A percentile compares a stretch with the other conserved stretches of the same genome.
These are phyloP conservation scores for Moricandia arvensis DNA, from an alignment of 345 rosid genomes.

Conservation along the genomic window DNA sequence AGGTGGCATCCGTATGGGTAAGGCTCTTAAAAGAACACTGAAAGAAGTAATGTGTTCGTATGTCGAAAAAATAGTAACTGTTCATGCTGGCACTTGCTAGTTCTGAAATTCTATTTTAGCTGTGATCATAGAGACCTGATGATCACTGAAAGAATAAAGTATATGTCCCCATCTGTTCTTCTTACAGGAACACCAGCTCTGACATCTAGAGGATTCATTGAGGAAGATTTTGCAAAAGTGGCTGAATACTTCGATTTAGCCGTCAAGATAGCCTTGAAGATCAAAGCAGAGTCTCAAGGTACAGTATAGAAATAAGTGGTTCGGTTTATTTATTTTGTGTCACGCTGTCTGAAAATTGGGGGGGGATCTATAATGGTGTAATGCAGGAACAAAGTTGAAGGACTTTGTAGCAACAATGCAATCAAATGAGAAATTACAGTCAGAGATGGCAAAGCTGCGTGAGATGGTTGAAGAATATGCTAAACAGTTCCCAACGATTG, in stretches of 20 bases:
- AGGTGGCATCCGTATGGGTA: conserved; percentile 98
- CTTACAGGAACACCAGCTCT: conserved; percentile 73
- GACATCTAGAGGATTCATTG: neutral
- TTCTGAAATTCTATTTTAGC: no score
- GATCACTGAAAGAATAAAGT: neutral
- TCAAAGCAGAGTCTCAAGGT: conserved; percentile 73
- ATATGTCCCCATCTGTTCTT: neutral
- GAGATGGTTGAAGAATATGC: conserved; percentile 75
- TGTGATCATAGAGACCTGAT: neutral
- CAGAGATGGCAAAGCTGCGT: conserved; percentile 68
- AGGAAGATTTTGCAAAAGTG: neutral
- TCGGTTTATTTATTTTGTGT: neutral
- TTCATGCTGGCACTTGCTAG: no score
- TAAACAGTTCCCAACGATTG: conserved; percentile 83
- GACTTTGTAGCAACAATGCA: conserved; percentile 77
- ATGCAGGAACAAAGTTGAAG: conserved; percentile 77
- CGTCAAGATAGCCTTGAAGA: conserved; percentile 61
- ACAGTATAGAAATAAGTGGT: conserved; percentile 28
- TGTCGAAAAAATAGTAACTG: no score
- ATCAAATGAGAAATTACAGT: conserved; percentile 53
- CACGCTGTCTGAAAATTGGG: neutral
- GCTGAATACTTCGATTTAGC: neutral
- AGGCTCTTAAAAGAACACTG: no score
- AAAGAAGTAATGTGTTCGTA: no score
- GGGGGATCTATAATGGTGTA: neutral